Percentiles rank a stretch among this genome's conserved stretches.
These are phyloP conservation scores for Angomonas deanei DNA, from an alignment of 208 protist species.

Conservation along the genomic window DNA sequence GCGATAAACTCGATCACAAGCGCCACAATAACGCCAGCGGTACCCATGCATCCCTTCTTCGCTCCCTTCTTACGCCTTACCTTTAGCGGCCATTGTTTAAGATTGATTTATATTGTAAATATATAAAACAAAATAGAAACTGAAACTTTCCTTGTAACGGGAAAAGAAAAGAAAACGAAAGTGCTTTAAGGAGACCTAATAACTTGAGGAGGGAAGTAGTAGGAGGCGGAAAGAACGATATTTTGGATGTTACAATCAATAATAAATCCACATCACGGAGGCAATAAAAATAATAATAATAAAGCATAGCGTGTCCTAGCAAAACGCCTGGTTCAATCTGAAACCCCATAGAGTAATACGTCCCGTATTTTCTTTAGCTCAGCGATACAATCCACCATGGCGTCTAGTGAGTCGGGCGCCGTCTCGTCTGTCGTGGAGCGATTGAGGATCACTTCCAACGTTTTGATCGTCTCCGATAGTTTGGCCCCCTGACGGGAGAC, in stretches of 20 bases:
- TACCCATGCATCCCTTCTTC: conserved; percentile 17
- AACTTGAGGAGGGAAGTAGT: background rate
- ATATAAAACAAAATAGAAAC: conserved; percentile 5
- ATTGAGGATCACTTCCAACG: too few species aligned
- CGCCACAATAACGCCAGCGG: conserved; percentile 8
- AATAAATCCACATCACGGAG: too few species aligned
- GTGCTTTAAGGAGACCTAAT: background rate
- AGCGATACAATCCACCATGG: too few species aligned
- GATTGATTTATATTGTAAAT: background rate
- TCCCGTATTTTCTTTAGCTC: conserved; percentile 77
- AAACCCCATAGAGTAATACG: conserved; percentile 40
- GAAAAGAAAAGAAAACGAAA: background rate
- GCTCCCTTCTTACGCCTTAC: conserved; percentile 14
- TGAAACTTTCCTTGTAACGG: background rate
- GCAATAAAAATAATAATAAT: background rate
- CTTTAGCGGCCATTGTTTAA: background rate
- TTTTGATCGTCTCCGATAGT: too few species aligned
- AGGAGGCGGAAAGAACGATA: background rate
- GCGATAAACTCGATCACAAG: conserved; percentile 21
- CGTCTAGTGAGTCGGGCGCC: too few species aligned
- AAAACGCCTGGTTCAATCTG: conserved; percentile 11
- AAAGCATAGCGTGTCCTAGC: background rate
- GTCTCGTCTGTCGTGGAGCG: too few species aligned
- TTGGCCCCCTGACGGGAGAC: too few species aligned
- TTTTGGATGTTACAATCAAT: too few species aligned